Evolutionary conservation across 345 rosid genomes (phyloP).

Genomic region (Cardamine occulta): DNA sequence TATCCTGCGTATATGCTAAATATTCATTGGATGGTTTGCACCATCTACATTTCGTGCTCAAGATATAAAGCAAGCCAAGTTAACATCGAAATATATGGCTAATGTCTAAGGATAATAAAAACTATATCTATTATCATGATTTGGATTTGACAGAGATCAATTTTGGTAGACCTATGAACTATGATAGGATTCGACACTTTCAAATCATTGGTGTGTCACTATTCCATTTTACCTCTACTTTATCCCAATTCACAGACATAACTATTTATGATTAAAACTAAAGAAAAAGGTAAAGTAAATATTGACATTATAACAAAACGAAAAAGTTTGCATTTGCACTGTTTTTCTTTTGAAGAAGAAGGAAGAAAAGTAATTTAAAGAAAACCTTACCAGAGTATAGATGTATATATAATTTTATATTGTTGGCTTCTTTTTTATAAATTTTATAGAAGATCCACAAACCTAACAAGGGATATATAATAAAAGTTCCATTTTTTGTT

Average conservation of each 20-base stretch:
- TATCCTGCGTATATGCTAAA: background rate
- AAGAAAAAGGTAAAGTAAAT: constrained; percentile 36
- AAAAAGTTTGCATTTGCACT: constrained; percentile 11
- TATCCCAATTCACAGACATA: constrained; percentile 37
- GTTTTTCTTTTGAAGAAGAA: background rate
- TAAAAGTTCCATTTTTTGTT: background rate
- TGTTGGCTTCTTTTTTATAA: background rate
- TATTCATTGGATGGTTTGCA: constrained; percentile 9
- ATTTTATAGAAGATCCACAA: background rate
- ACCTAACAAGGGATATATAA: background rate
- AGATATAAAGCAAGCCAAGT: background rate
- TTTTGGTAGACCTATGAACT: constrained; percentile 28
- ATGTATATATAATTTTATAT: background rate
- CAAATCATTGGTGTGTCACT: constrained; percentile 41
- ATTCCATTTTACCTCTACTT: constrained; percentile 34
- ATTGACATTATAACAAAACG: constrained; percentile 17
- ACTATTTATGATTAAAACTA: constrained; percentile 38
- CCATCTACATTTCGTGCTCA: background rate
- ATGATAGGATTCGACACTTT: constrained; percentile 36
- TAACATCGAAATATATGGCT: background rate
- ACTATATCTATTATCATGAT: constrained; percentile 6
- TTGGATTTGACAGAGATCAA: constrained; percentile 35
- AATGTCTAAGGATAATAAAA: background rate
- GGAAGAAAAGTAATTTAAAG: background rate
- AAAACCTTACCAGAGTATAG: background rate